These are phyloP conservation scores for Tuber calosporum DNA, from an alignment of 495 filamentous ascomycete genomes.

Conservation along the genomic window DNA sequence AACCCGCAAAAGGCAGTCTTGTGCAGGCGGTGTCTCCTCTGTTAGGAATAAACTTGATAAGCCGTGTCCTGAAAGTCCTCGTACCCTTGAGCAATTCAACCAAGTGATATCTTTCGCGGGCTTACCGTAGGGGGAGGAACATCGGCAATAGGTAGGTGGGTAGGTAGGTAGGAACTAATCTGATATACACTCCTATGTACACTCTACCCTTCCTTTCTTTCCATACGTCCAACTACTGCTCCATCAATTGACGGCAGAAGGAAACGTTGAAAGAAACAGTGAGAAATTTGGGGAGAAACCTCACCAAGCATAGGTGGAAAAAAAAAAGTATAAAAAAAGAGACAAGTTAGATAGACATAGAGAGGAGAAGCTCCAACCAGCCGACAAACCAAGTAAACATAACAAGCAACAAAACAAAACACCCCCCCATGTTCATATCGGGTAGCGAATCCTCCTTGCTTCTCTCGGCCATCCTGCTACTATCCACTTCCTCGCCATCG, in stretches of 20 bases:
- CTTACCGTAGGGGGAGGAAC: background rate
- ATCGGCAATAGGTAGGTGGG: no score
- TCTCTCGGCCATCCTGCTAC: background rate
- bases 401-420: background rate
- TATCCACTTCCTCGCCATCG: background rate
- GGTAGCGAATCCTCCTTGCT: background rate
- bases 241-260: background rate
- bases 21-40: no score
- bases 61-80: no score
- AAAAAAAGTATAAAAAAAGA: background rate
- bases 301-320: background rate
- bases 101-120: no score
- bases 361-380: background rate
- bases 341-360: background rate
- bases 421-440: background rate
- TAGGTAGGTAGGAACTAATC: background rate
- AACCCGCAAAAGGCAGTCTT: no score
- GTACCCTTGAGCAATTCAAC: no score
- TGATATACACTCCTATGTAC: slow-evolving; percentile 4
- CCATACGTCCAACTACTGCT: background rate
- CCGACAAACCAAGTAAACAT: background rate
- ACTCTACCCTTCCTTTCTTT: background rate
- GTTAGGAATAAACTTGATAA: no score
- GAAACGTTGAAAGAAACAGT: background rate
- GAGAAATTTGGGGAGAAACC: background rate